Evolutionary conservation across 768 basidiomycete genomes (phyloP).

Genomic region (Psilocybe tampanensis): DNA sequence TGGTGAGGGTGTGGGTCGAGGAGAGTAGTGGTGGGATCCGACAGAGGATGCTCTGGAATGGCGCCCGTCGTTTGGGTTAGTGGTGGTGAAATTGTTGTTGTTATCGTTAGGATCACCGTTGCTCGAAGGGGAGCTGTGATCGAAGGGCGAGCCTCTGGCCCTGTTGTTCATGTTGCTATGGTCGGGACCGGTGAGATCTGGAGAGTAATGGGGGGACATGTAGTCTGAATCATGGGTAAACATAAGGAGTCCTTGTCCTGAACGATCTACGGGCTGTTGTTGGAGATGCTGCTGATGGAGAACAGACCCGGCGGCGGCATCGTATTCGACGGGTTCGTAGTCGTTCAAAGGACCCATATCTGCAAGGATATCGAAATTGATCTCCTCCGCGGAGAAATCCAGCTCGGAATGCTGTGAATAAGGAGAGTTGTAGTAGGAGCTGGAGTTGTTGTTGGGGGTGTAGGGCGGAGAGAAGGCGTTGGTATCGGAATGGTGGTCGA

Average conservation of each 20-base stretch:
- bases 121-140: slow-evolving; percentile 68
- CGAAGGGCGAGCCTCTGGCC: slow-evolving; percentile 43
- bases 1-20: slow-evolving; percentile 24
- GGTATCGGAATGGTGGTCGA: slow-evolving; percentile 3
- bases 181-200: slow-evolving; percentile 1
- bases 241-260: slow-evolving; percentile 45
- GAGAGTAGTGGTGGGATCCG: slow-evolving; percentile 49
- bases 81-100: neutral
- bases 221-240: slow-evolving; percentile 53
- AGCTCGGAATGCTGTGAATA: slow-evolving; percentile 74
- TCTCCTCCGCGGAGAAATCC: slow-evolving; percentile 50
- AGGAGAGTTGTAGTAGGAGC: slow-evolving; percentile 71
- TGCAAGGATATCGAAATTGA: slow-evolving; percentile 48
- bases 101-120: slow-evolving; percentile 44
- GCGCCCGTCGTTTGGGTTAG: slow-evolving; percentile 22
- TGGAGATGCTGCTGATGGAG: slow-evolving; percentile 22
- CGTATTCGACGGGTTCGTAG: slow-evolving; percentile 79
- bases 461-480: neutral
- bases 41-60: slow-evolving; percentile 69
- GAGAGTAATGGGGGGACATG: slow-evolving; percentile 14
- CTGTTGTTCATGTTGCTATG: slow-evolving; percentile 5
- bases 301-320: slow-evolving; percentile 44
- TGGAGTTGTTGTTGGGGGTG: slow-evolving; percentile 21
- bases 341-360: slow-evolving; percentile 47
- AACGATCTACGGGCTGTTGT: slow-evolving; percentile 12